Evolutionary conservation across 1,139 yeast species (phyloP).

Genomic region (Debaryomyces singareniensis): DNA sequence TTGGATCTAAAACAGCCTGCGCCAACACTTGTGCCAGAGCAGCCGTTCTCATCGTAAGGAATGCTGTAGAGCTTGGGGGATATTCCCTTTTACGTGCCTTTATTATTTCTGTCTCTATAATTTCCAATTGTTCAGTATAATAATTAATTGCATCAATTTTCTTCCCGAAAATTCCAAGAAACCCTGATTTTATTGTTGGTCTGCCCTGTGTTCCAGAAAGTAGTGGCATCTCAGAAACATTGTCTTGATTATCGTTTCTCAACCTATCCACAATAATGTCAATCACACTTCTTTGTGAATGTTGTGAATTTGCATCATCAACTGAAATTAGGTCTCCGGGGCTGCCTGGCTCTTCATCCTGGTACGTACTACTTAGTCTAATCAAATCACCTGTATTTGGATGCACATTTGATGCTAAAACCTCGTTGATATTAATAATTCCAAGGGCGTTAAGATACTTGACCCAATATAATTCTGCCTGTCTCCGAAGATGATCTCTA

Average conservation of each 20-base stretch:
- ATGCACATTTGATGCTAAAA: constrained; percentile 20
- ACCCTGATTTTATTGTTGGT: constrained; percentile 48
- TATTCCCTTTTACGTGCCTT: constrained; percentile 56
- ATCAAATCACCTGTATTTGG: constrained; percentile 25
- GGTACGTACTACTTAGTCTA: constrained; percentile 10
- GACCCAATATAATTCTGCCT: constrained; percentile 73
- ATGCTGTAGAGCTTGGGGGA: constrained; percentile 60
- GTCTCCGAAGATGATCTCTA: constrained; percentile 47
- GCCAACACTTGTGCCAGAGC: constrained; percentile 89
- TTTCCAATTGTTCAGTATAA: constrained; percentile 49
- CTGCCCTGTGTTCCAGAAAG: constrained; percentile 31
- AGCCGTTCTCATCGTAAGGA: constrained; percentile 78
- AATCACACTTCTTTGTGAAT: constrained; percentile 6
- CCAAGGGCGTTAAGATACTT: constrained; percentile 49
- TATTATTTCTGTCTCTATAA: constrained; percentile 51
- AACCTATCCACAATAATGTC: constrained; percentile 12
- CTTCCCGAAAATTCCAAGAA: constrained; percentile 48
- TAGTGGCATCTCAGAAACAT: constrained; percentile 17
- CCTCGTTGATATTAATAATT: constrained; percentile 23
- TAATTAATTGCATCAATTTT: constrained; percentile 61
- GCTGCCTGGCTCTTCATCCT: constrained; percentile 1
- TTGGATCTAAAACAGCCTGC: constrained; percentile 79
- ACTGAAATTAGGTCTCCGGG: not conserved
- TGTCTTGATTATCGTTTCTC: constrained; percentile 7
- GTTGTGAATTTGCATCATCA: constrained; percentile 2